Conservation (phyloP, 257 asterid species). For the Lithospermum erythrorhizon region DNA sequence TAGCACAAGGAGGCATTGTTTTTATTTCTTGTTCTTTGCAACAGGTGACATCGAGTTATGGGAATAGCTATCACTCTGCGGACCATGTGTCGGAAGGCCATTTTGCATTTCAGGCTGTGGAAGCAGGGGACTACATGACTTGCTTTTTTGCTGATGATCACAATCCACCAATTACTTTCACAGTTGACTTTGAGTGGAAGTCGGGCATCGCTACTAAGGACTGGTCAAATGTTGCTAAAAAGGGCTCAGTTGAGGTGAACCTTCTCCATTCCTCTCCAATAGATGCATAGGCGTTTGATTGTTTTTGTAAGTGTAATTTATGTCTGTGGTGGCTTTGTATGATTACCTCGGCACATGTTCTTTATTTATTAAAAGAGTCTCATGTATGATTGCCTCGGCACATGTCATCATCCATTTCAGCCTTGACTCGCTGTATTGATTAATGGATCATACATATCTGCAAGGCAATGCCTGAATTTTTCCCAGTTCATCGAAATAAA, state of each 20-base stretch:
- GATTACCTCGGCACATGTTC: too few relatives aligned
- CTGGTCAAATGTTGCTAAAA: slow-evolving; percentile 86
- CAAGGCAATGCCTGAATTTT: too few relatives aligned
- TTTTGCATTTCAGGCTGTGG: slow-evolving; percentile 71
- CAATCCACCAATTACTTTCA: slow-evolving; percentile 46
- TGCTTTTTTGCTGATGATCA: slow-evolving; percentile 73
- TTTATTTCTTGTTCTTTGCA: neutral
- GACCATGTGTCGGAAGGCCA: slow-evolving; percentile 76
- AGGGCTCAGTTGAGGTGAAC: slow-evolving; percentile 84
- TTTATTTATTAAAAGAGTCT: too few relatives aligned
- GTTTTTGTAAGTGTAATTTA: neutral
- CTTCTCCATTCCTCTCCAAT: neutral
- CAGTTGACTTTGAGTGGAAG: slow-evolving; percentile 87
- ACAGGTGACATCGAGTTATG: slow-evolving; percentile 82
- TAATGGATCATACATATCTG: too few relatives aligned
- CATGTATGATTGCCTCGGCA: too few relatives aligned
- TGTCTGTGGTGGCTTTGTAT: too few relatives aligned
- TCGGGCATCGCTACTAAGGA: slow-evolving; percentile 93
- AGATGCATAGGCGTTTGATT: neutral
- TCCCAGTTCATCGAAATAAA: too few relatives aligned
- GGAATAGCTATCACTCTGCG: slow-evolving; percentile 63
- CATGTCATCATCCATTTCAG: too few relatives aligned
- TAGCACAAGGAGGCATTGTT: neutral
- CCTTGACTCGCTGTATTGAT: too few relatives aligned
- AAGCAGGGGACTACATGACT: slow-evolving; percentile 84